Base-by-base conservation (phyloP, 2,329 filamentous ascomycete genomes). In the Diaporthe citri region DNA sequence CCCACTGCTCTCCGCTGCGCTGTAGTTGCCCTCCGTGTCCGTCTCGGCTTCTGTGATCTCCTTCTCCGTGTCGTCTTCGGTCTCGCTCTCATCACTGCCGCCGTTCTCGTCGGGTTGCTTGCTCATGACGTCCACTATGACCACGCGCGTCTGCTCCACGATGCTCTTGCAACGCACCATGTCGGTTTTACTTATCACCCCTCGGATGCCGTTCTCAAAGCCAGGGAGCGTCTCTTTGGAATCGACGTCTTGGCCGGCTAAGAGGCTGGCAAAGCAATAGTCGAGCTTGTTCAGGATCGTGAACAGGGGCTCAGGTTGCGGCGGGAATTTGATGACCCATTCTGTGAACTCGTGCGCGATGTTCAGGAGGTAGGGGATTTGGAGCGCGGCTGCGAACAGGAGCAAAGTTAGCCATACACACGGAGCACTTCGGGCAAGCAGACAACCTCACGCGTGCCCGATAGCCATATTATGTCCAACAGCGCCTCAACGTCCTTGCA, bases 81-180 rank as follows among this genome's bases (percentile, higher is more conserved):
- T n/a, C 60, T 64, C 60, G 41, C 17, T n/a, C 60, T 82, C 81
- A 0, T 80, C 81, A 0, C 84, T 82, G 8, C 85, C 85, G 17
- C 86, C 85, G 13, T 88, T 85, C 2, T 85, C 85, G 43, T 86
- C 84, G 22, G 66, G 85, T 82, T 88, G 88, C 72, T 86, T 87
- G 76, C 88, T 90, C 86, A 95, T 89, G 22, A 92, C 89, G 75
- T 94, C 91, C 1, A 95, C 90, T 74, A 96, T 90, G 7, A 91
- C 83, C 10, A 95, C 85, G 36, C 96, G 88, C 22, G 93, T 94
- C 77, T 93, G 90, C 81, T 97, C 94, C 0, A 95, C 94, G 41
- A 97, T 86, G 80, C 94, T 94, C 80, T 94, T 93, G 77, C 96
- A 93, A 55, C 96, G 90, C 10, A 98, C 95, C 88, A 97, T 97